phyloP scores from a whole-genome alignment of 768 basidiomycete genomes.

The Pleurotus salmoneostramineus region DNA sequence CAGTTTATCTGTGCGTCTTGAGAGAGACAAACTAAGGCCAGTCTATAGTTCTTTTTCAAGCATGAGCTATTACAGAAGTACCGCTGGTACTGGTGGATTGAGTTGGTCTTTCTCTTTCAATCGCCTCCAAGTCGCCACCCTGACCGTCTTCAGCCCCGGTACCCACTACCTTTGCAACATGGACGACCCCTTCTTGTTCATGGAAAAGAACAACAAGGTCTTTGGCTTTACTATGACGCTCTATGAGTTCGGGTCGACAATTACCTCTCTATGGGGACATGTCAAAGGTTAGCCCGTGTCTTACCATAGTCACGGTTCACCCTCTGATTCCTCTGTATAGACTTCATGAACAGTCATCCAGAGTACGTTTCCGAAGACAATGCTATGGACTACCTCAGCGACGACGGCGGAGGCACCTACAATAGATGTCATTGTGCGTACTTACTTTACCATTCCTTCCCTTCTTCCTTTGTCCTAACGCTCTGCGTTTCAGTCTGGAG shows the following conservation, averaged over 20 bases:
- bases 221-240: conserved; percentile 76
- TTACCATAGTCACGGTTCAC: conserved; percentile 7
- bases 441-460: not conserved
- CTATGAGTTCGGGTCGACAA: conserved; percentile 73
- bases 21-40: not conserved
- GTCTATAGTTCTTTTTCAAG: conserved; percentile 58
- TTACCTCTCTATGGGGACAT: conserved; percentile 68
- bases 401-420: conserved; percentile 52
- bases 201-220: conserved; percentile 65
- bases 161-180: conserved; percentile 77
- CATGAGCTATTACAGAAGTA: conserved; percentile 64
- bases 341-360: conserved; percentile 51
- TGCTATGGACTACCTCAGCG: conserved; percentile 51
- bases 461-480: not conserved
- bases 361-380: conserved; percentile 57
- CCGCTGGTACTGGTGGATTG: conserved; percentile 79
- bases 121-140: not conserved
- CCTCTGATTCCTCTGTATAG: conserved; percentile 22
- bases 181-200: conserved; percentile 65
- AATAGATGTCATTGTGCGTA: conserved; percentile 70
- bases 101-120: conserved; percentile 37
- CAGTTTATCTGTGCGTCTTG: not conserved
- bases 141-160: conserved; percentile 47
- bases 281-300: conserved; percentile 49
- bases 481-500: conserved; percentile 4